phyloP scores from a whole-genome alignment of 805 yeast genomes.

The Metschnikowia bowlesiae region DNA sequence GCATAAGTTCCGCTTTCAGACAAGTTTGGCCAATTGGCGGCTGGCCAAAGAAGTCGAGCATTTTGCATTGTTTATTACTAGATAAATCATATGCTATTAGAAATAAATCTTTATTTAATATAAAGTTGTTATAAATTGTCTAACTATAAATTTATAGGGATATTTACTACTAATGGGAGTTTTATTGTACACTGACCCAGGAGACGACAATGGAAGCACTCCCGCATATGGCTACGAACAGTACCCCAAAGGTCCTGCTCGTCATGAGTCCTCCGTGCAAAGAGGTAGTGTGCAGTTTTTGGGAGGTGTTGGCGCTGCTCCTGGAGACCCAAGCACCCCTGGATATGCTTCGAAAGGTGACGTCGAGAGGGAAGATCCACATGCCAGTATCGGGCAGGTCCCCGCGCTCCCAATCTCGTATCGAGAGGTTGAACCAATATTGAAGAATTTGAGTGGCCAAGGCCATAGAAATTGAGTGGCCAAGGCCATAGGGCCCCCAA shows the following conservation, averaged over 20 bases:
- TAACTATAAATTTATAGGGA: too few relatives aligned
- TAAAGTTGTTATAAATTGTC: too few relatives aligned
- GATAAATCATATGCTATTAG: too few relatives aligned
- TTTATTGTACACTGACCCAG: slow-evolving; percentile 63
- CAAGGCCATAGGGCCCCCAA: slow-evolving; percentile 47
- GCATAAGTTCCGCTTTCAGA: too few relatives aligned
- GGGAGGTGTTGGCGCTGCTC: slow-evolving; percentile 46
- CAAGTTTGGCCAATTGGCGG: too few relatives aligned
- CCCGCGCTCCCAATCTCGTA: slow-evolving; percentile 70
- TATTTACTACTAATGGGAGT: too few relatives aligned
- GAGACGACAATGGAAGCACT: slow-evolving; percentile 56
- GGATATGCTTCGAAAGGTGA: slow-evolving; percentile 50
- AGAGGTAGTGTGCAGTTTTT: slow-evolving; percentile 58
- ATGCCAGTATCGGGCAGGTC: slow-evolving; percentile 51
- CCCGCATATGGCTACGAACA: slow-evolving; percentile 50
- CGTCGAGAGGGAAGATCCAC: slow-evolving; percentile 18
- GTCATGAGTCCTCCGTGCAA: slow-evolving; percentile 57
- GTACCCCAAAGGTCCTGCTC: slow-evolving; percentile 64
- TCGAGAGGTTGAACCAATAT: slow-evolving; percentile 58
- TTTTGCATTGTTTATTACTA: too few relatives aligned
- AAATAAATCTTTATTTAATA: too few relatives aligned
- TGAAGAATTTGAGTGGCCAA: too few relatives aligned
- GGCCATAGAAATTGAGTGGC: slow-evolving; percentile 57
- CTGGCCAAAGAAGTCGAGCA: too few relatives aligned
- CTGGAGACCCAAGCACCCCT: slow-evolving; percentile 79